Evolutionary conservation across 2,329 filamentous ascomycete genomes (phyloP).

Genomic region (Neospermospora avenae): DNA sequence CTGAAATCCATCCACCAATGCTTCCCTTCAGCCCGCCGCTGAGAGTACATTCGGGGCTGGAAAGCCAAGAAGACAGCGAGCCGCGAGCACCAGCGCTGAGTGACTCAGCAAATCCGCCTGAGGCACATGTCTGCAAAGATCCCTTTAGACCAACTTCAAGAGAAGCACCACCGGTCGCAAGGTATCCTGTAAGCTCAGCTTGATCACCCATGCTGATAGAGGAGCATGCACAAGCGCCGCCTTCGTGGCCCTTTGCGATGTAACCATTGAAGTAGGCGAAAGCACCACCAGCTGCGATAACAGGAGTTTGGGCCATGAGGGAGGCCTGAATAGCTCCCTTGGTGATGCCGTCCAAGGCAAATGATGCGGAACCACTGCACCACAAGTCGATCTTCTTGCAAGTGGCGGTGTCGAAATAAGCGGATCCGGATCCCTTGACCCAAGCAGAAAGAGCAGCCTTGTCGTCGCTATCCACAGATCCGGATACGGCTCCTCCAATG

Average conservation of each 20-base stretch:
- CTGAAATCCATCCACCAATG: background rate
- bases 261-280: background rate
- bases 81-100: background rate
- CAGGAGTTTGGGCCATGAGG: background rate
- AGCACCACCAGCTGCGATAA: background rate
- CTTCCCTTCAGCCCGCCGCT: background rate
- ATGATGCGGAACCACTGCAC: background rate
- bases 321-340: background rate
- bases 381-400: background rate
- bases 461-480: background rate
- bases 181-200: background rate
- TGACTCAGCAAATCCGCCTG: constrained; percentile 1
- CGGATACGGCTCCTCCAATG: background rate
- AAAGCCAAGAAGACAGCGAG: constrained; percentile 3
- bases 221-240: background rate
- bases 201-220: background rate
- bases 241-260: background rate
- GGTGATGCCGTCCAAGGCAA: background rate
- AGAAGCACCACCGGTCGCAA: background rate
- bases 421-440: background rate
- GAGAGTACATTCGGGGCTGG: background rate
- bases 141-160: background rate
- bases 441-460: background rate
- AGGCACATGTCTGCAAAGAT: background rate
- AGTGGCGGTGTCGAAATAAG: background rate